A percentile compares a stretch with the other conserved stretches of the same genome.
Conservation (phyloP, 805 yeast species). For the Ogataea populi-albae region DNA sequence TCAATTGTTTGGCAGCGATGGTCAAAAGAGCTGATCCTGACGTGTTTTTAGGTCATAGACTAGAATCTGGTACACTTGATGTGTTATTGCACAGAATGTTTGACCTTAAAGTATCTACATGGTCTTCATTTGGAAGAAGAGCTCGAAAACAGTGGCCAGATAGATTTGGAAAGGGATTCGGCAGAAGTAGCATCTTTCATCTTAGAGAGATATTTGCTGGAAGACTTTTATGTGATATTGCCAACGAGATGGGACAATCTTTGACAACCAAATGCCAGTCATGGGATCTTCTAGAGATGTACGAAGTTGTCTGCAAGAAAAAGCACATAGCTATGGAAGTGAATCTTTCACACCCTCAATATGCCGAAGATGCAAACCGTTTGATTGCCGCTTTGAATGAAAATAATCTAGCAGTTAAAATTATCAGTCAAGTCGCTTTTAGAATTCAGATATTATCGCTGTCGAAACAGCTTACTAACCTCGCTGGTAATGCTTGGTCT, state of each 20-base stretch:
- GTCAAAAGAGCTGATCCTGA: constrained; percentile 84
- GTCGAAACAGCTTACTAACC: constrained; percentile 84
- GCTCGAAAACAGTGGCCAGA: constrained; percentile 77
- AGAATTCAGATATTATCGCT: constrained; percentile 81
- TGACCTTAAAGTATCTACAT: constrained; percentile 67
- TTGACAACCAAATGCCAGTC: constrained; percentile 88
- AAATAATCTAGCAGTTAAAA: constrained; percentile 60
- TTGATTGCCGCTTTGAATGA: constrained; percentile 70
- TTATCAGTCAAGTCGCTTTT: constrained; percentile 76
- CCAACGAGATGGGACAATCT: constrained; percentile 93
- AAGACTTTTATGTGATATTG: constrained; percentile 84
- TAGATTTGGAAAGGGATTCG: constrained; percentile 54
- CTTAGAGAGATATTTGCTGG: constrained; percentile 78
- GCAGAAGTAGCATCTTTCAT: constrained; percentile 44
- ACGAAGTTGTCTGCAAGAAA: constrained; percentile 67
- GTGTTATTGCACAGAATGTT: constrained; percentile 78
- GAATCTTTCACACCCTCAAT: constrained; percentile 64
- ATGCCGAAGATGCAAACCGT: constrained; percentile 63
- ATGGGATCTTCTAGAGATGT: constrained; percentile 94
- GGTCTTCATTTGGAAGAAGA: constrained; percentile 84
- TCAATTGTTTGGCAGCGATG: constrained; percentile 70
- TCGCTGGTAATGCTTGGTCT: constrained; percentile 98
- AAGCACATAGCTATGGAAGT: constrained; percentile 64
- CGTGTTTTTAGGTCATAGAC: constrained; percentile 80
- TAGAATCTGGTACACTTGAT: constrained; percentile 76